Percentiles rank a stretch among this genome's conserved stretches.
phyloP scores from a whole-genome alignment of 768 basidiomycete species.

The Suillus subalutaceus region DNA sequence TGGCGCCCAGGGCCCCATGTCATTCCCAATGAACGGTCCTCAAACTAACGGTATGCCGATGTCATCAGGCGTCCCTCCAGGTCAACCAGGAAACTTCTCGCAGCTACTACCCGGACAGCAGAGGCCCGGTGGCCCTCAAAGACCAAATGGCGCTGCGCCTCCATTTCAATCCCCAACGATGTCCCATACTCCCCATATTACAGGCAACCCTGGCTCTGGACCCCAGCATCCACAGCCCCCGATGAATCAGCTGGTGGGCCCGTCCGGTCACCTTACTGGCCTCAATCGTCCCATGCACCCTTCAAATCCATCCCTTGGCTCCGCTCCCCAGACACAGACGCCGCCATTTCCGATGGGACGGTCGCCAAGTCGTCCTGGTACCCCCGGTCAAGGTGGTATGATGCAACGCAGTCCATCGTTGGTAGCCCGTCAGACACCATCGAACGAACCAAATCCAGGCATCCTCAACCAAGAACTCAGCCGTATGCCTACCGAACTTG shows the following conservation, averaged over 20 bases:
- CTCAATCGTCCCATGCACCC: conserved; percentile 56
- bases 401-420: conserved; percentile 63
- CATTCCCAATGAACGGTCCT: conserved; percentile 34
- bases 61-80: conserved; percentile 26
- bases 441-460: conserved; percentile 21
- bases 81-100: conserved; percentile 36
- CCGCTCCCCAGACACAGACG: conserved; percentile 42
- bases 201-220: conserved; percentile 33
- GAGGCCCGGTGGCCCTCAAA: conserved; percentile 34
- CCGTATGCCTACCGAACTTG: conserved; percentile 36
- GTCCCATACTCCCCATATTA: conserved; percentile 59
- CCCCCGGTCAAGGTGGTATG: conserved; percentile 49
- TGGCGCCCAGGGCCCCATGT: conserved; percentile 24
- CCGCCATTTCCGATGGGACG: conserved; percentile 48
- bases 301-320: conserved; percentile 41
- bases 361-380: conserved; percentile 63
- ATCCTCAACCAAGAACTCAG: conserved; percentile 45
- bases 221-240: conserved; percentile 39
- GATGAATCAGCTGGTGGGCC: conserved; percentile 52
- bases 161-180: conserved; percentile 71
- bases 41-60: conserved; percentile 51
- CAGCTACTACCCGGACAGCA: conserved; percentile 37
- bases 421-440: conserved; percentile 47
- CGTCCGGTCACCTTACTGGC: conserved; percentile 53
- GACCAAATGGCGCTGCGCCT: conserved; percentile 43